A percentile compares a stretch with the other conserved stretches of the same genome.
Conservation (phyloP, 257 asterid species). For the Leonotis leonurus region DNA sequence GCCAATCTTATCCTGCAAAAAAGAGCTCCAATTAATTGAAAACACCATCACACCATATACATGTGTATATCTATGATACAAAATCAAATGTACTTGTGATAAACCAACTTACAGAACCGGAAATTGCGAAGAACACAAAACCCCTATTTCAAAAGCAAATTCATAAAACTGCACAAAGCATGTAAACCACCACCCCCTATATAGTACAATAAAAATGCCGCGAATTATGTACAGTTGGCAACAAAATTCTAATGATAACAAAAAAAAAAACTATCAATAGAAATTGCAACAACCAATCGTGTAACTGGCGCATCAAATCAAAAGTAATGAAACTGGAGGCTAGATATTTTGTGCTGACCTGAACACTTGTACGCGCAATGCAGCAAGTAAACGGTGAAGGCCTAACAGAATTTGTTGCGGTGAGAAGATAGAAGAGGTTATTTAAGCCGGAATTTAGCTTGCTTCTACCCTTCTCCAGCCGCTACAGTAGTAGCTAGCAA, state of each 20-base stretch:
- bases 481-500: no score
- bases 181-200: neutral
- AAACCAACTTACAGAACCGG: neutral
- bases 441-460: neutral
- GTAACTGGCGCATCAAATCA: neutral
- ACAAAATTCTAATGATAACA: neutral
- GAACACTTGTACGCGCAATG: slow-evolving; percentile 11
- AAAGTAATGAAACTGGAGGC: neutral
- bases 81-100: neutral
- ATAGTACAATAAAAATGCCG: neutral
- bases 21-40: neutral
- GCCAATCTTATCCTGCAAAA: slow-evolving; percentile 17
- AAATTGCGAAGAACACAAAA: neutral
- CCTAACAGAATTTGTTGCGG: neutral
- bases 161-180: neutral
- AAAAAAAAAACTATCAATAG: neutral
- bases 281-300: neutral
- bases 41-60: neutral
- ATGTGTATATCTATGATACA: neutral
- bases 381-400: neutral
- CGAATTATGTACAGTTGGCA: neutral
- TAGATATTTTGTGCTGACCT: slow-evolving; percentile 16
- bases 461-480: neutral
- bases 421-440: neutral
- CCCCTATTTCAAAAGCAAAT: neutral